These are phyloP conservation scores for Ceratorhiza oryzae-sativae DNA, from an alignment of 1,284 basidiomycete species.

Conservation along the genomic window DNA sequence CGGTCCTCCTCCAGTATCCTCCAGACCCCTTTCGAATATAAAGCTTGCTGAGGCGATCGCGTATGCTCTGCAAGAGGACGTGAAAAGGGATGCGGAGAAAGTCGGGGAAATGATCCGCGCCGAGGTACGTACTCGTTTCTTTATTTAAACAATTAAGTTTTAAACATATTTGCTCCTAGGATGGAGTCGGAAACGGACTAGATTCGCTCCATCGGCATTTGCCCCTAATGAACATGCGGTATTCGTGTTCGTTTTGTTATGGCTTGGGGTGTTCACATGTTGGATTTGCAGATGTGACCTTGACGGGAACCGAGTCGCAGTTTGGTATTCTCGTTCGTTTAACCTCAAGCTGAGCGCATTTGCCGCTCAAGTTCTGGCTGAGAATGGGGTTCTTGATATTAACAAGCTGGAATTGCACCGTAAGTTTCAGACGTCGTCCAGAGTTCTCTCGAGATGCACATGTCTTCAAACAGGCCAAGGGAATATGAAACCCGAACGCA, in stretches of 20 bases:
- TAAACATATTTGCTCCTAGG: slow-evolving; percentile 47
- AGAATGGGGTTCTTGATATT: slow-evolving; percentile 57
- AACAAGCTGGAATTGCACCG: slow-evolving; percentile 59
- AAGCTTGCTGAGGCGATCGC: slow-evolving; percentile 63
- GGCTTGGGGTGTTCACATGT: neutral
- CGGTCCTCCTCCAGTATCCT: slow-evolving; percentile 66
- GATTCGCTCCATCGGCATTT: slow-evolving; percentile 67
- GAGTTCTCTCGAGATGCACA: neutral
- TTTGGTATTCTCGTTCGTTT: slow-evolving; percentile 66
- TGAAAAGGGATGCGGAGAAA: slow-evolving; percentile 57
- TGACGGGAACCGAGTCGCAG: slow-evolving; percentile 58
- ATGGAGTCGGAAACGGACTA: slow-evolving; percentile 60
- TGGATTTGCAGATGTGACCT: slow-evolving; percentile 59
- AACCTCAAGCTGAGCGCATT: slow-evolving; percentile 62
- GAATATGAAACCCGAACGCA: slow-evolving; percentile 58
- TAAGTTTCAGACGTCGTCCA: slow-evolving; percentile 46
- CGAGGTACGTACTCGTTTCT: slow-evolving; percentile 54
- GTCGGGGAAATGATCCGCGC: slow-evolving; percentile 62
- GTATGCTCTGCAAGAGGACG: slow-evolving; percentile 56
- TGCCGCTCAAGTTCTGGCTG: slow-evolving; percentile 60
- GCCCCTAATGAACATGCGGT: slow-evolving; percentile 66
- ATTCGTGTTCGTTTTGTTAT: neutral
- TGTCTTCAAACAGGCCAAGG: slow-evolving; percentile 56
- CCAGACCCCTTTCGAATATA: slow-evolving; percentile 59
- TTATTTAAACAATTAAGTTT: neutral